phyloP scores from a whole-genome alignment of 2,329 filamentous ascomycete genomes.

The Aspergillus nomiae region DNA sequence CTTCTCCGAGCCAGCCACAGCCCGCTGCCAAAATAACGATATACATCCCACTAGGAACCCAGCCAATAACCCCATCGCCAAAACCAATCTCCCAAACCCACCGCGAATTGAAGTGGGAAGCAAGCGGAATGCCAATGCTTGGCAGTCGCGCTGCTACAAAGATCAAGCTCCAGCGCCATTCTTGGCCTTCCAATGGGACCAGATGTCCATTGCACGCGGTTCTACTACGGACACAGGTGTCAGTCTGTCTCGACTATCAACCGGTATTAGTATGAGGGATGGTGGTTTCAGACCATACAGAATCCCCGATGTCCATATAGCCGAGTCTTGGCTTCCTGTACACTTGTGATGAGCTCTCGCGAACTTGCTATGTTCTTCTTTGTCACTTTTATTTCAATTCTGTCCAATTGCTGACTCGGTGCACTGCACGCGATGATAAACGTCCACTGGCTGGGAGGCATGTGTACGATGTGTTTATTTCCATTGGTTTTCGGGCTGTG shows the following conservation, averaged over 20 bases:
- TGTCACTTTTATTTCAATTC: not conserved
- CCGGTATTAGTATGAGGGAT: not conserved
- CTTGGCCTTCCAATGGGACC: slow-evolving; percentile 1
- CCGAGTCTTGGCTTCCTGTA: slow-evolving; percentile 7
- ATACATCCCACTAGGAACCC: not conserved
- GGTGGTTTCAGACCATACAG: not conserved
- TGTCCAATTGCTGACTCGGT: not conserved
- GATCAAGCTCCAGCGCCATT: not conserved
- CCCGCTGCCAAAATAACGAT: not conserved
- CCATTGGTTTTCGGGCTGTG: slow-evolving; percentile 4
- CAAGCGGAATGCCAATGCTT: not conserved
- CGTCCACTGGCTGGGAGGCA: not conserved
- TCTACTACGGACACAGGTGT: not conserved
- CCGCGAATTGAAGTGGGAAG: not conserved
- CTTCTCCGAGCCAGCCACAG: not conserved
- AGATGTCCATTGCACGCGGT: not conserved
- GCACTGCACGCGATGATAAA: not conserved
- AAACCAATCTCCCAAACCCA: not conserved
- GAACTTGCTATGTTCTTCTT: not conserved
- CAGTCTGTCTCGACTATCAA: not conserved
- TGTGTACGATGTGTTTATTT: slow-evolving; percentile 3
- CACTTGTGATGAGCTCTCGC: not conserved
- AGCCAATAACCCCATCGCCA: not conserved
- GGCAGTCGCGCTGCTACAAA: not conserved
- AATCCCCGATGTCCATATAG: not conserved